Conservation (phyloP, 805 yeast species). For the Babjeviella inositovora region DNA sequence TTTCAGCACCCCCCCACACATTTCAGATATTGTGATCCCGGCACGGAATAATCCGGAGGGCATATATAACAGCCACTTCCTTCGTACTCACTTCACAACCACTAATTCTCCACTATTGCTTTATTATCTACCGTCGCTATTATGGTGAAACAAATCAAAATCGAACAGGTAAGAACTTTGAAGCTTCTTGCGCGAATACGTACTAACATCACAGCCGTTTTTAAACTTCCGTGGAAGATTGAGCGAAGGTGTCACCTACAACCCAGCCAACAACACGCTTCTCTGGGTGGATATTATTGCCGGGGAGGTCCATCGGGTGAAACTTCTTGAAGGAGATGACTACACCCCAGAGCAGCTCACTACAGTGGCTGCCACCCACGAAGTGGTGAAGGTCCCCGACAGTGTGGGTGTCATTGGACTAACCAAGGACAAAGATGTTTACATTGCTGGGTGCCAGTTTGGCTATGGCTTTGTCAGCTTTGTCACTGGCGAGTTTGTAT, state of each 20-base stretch:
- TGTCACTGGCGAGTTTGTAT: constrained; percentile 10
- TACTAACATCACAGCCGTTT: no score
- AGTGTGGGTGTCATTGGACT: constrained; percentile 63
- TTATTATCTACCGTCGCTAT: no score
- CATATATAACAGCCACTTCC: no score
- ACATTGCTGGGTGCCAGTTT: constrained; percentile 43
- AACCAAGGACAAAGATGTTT: constrained; percentile 33
- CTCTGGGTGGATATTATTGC: constrained; percentile 25
- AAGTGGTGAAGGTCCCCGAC: constrained; percentile 18
- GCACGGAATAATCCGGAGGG: no score
- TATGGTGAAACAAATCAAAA: no score
- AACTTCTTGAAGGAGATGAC: constrained; percentile 8
- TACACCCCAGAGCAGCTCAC: constrained; percentile 8
- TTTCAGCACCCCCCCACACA: no score
- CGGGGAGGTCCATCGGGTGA: constrained; percentile 18
- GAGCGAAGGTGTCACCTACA: constrained; percentile 55
- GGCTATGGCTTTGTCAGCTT: constrained; percentile 50
- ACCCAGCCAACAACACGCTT: constrained; percentile 32
- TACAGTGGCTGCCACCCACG: constrained; percentile 12
- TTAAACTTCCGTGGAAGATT: no score
- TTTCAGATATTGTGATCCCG: no score
- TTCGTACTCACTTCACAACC: no score
- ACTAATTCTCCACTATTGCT: no score
- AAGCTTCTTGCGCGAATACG: no score
- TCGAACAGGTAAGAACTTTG: no score